Evolutionary conservation across 345 rosid genomes (phyloP).

Genomic region (Moricandia arvensis): DNA sequence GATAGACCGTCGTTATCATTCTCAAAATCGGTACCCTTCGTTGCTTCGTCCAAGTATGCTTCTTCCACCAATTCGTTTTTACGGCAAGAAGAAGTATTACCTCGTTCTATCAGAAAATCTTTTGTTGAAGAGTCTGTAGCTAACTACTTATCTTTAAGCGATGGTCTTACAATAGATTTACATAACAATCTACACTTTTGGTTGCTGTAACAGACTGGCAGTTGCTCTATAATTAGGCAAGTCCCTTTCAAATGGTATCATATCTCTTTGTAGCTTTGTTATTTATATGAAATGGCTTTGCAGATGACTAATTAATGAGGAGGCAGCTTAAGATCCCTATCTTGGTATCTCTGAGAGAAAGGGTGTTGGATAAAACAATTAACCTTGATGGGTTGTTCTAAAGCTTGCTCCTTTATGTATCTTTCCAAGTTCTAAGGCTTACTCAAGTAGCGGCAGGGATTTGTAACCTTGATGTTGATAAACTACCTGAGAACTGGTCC

Average conservation of each 20-base stretch:
- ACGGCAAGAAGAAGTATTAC: no score
- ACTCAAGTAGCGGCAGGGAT: slow-evolving; percentile 84
- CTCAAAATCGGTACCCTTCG: no score
- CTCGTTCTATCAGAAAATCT: no score
- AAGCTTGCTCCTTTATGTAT: slow-evolving; percentile 30
- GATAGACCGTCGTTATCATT: no score
- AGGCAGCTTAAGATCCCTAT: slow-evolving; percentile 61
- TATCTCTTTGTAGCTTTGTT: slow-evolving; percentile 3
- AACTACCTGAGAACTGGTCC: slow-evolving; percentile 57
- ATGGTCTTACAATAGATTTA: slow-evolving; percentile 69
- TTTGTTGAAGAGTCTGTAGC: slow-evolving; percentile 76
- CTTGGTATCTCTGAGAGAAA: slow-evolving; percentile 68
- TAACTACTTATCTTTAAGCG: slow-evolving; percentile 79
- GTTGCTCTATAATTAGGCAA: slow-evolving; percentile 64
- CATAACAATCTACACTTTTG: slow-evolving; percentile 52
- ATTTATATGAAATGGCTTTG: slow-evolving; percentile 20
- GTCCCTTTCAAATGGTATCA: slow-evolving; percentile 2
- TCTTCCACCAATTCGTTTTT: no score
- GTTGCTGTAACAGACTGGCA: slow-evolving; percentile 78
- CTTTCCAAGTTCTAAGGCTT: slow-evolving; percentile 57
- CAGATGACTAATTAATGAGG: slow-evolving; percentile 55
- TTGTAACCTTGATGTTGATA: slow-evolving; percentile 36
- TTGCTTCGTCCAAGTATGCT: no score
- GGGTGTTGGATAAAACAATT: slow-evolving; percentile 59
- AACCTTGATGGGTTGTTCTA: slow-evolving; percentile 63